These are phyloP conservation scores for Limnanthes douglasii DNA, from an alignment of 345 rosid species.

Conservation along the genomic window DNA sequence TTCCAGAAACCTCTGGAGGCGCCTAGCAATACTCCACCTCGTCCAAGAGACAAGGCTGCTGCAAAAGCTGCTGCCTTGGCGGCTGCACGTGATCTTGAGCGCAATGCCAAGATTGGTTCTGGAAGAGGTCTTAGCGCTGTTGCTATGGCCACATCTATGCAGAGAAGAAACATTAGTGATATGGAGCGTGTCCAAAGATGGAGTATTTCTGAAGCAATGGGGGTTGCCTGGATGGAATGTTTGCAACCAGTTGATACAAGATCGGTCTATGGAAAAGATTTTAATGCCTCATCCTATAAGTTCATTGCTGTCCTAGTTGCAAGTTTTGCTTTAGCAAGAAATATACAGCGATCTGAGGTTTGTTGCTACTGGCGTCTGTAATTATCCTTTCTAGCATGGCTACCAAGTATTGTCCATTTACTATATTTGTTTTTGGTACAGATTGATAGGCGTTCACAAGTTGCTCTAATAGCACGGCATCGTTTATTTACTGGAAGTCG, in stretches of 20 bases:
- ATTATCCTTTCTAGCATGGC: constrained; percentile 4
- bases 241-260: constrained; percentile 83
- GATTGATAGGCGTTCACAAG: constrained; percentile 92
- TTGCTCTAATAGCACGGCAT: constrained; percentile 45
- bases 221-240: constrained; percentile 98
- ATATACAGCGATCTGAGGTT: constrained; percentile 78
- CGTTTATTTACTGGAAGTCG: constrained; percentile 46
- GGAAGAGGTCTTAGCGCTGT: constrained; percentile 84
- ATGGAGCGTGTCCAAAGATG: constrained; percentile 89
- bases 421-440: constrained; percentile 16
- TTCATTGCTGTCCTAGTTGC: constrained; percentile 92
- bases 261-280: constrained; percentile 96
- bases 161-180: constrained; percentile 62
- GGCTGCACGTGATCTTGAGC: constrained; percentile 82
- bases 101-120: constrained; percentile 74
- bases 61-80: constrained; percentile 83
- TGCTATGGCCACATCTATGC: constrained; percentile 85
- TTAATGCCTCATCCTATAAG: constrained; percentile 88
- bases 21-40: constrained; percentile 27
- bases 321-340: constrained; percentile 97
- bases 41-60: constrained; percentile 60
- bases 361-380: constrained; percentile 7
- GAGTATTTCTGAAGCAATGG: constrained; percentile 94
- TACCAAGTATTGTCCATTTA: neutral
- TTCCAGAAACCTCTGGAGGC: constrained; percentile 70